Evolutionary conservation across 2,329 filamentous ascomycete species (phyloP), one percentile per base, ranked within the genome.

Genomic region (Neopestalotiopsis rosae): DNA sequence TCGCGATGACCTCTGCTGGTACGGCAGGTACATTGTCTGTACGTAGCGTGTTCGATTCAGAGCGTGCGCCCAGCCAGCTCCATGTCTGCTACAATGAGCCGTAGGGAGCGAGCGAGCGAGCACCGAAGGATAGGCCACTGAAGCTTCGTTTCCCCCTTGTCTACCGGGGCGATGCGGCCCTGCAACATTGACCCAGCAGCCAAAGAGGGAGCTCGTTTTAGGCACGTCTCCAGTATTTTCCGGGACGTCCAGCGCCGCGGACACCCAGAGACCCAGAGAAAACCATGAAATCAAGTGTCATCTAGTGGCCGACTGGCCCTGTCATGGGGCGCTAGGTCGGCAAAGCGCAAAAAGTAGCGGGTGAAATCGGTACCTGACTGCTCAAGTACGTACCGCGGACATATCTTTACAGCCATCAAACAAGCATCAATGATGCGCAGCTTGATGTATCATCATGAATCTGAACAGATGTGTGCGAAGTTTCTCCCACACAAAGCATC

Each of bases 1-100:
- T 63, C 34, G 61, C 61, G 61, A 63, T 63, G 61, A 49, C 61
- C 38, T 63, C 61, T 58, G 58, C 58, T 32, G 58, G 58, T 14
- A 61, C 24, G 24, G 24, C 24, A 28, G 24, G 24, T 28, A 28
- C 24, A 28, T 28, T 28, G 24, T 28, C 24, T 28, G 24, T 28
- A 28, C 24, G 24, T 28, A 28, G 24, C 24, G 24, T 28, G 24
- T 28, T 28, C 24, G 24, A 28, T 28, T 28, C 24, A 28, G 24
- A 28, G 24, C 24, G 24, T 28, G 24, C 24, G 24, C 3, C 24
- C 3, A 28, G 24, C 24, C 24, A 28, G 24, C 24, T 28, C 24
- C 24, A 28, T 28, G 24, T 28, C 24, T 28, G 24, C 58, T 13
- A 14, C 24, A n/a, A 32, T 28, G 12, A 58, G 24, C 20, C 14